Conservation (phyloP, 1,139 yeast genomes). For the Zygosaccharomyces sapae region DNA sequence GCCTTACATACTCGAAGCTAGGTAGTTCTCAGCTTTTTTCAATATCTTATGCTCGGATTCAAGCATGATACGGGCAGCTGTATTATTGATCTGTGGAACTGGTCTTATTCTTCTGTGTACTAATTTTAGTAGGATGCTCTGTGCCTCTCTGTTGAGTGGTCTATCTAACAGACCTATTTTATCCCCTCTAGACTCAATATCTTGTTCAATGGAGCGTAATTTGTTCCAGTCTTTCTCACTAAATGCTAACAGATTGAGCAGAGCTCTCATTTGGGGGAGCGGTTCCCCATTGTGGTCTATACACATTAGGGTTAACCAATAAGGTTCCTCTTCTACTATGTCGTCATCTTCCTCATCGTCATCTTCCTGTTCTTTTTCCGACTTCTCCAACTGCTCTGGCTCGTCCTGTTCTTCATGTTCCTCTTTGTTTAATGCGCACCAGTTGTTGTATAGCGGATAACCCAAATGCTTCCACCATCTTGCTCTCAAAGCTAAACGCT, state of each 20-base stretch:
- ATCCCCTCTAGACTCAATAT: constrained; percentile 4
- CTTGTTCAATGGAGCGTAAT: constrained; percentile 5
- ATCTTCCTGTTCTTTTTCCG: constrained; percentile 7
- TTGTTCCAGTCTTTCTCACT: constrained; percentile 9
- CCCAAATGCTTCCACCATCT: constrained; percentile 64
- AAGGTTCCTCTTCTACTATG: neutral
- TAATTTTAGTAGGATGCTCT: neutral
- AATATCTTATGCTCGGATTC: constrained; percentile 9
- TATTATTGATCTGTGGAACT: neutral
- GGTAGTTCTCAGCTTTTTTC: constrained; percentile 5
- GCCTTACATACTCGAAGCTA: neutral
- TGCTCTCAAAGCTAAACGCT: constrained; percentile 42
- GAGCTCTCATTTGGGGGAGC: constrained; percentile 9
- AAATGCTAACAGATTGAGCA: constrained; percentile 11
- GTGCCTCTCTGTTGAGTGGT: neutral
- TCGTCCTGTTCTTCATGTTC: constrained; percentile 3
- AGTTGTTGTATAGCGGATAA: constrained; percentile 38
- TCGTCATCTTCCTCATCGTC: constrained; percentile 5
- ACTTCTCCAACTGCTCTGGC: too few relatives aligned
- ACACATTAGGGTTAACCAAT: constrained; percentile 19
- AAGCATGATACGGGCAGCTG: constrained; percentile 6
- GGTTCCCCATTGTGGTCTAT: constrained; percentile 16
- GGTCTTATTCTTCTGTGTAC: neutral
- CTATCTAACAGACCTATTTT: constrained; percentile 2
- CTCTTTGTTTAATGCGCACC: constrained; percentile 24